These are phyloP conservation scores for Pichia sp. DNA, from an alignment of 1,139 yeast species.

Conservation along the genomic window DNA sequence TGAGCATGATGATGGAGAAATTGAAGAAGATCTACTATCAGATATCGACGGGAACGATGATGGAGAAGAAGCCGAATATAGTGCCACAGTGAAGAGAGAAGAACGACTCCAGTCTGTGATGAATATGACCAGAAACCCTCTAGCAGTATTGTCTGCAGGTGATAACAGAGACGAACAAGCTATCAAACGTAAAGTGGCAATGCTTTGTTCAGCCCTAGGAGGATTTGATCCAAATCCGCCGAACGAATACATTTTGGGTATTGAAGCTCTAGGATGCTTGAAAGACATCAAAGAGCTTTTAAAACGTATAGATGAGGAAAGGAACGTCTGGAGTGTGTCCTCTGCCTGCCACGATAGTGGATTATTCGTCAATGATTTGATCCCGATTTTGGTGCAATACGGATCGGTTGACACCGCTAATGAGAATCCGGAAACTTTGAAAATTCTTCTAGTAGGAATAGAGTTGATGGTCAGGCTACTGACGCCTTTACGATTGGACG, in stretches of 20 bases:
- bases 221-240: slow-evolving; percentile 58
- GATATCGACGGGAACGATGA: slow-evolving; percentile 22
- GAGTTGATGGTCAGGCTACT: slow-evolving; percentile 82
- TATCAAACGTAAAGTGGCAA: slow-evolving; percentile 63
- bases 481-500: slow-evolving; percentile 65
- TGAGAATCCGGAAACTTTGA: slow-evolving; percentile 8
- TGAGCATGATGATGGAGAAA: slow-evolving; percentile 22
- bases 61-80: slow-evolving; percentile 17
- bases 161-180: slow-evolving; percentile 34
- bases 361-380: slow-evolving; percentile 65
- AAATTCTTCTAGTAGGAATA: slow-evolving; percentile 60
- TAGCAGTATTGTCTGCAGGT: neutral
- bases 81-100: slow-evolving; percentile 11
- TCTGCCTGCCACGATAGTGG: slow-evolving; percentile 82
- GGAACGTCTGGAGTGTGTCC: slow-evolving; percentile 72
- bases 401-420: slow-evolving; percentile 42
- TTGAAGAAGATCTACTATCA: slow-evolving; percentile 16
- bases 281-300: slow-evolving; percentile 89
- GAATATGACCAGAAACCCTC: slow-evolving; percentile 13
- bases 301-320: slow-evolving; percentile 71
- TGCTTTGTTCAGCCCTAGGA: slow-evolving; percentile 75
- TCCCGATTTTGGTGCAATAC: slow-evolving; percentile 62
- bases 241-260: slow-evolving; percentile 72
- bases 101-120: slow-evolving; percentile 11
- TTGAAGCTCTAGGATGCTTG: slow-evolving; percentile 84